Base-by-base conservation (phyloP, 305 asterid species). In the Solanum hybrid region DNA sequence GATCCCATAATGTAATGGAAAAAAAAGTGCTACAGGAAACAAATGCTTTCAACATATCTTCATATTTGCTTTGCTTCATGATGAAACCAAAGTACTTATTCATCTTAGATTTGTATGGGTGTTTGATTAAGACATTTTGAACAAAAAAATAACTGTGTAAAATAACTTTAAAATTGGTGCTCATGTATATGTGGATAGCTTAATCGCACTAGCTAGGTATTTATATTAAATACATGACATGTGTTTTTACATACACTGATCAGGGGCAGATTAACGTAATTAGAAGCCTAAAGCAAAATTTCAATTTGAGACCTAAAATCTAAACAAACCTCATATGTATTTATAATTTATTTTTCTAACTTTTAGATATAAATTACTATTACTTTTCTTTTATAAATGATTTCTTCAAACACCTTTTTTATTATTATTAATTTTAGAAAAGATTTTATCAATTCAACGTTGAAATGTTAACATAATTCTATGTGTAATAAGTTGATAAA, bases 221-320 rank as follows among this genome's bases (percentile, higher is more conserved):
- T 74, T 74, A 16, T 18, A 74, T 3, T 71, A 11, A 1, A 29
- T 29, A 14, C 6, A 74, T 6, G 37, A 7, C 2, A 74, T 8
- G 22, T 13, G 11, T 29, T 16, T 3, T 29, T 0, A 14, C 1
- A 29, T 74, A 74, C 20, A 73, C 4, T 61, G 11, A 61, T 61
- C 1, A 1, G 2, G 12, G 11, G 0, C 0, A 2, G 12, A 8
- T 61, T 0, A 61, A 1, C 11, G 3, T 20, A 61, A 61, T 20
- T 61, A 20, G 5, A 61, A 2, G 26, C 0, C 26, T 20, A 8
- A 57, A 61, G 26, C 5, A 0, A 61, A 61, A 20, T 61, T 61
- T 20, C 1, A 61, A 20, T 20, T 8, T 3, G 71, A 20, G 2
- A 20, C 71, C 26, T 61, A 20, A 61, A 61, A 61, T 20, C 11